Percentiles rank a stretch among this genome's conserved stretches.
phyloP scores from a whole-genome alignment of 257 asterid species.

The Haberlea rhodopensis region DNA sequence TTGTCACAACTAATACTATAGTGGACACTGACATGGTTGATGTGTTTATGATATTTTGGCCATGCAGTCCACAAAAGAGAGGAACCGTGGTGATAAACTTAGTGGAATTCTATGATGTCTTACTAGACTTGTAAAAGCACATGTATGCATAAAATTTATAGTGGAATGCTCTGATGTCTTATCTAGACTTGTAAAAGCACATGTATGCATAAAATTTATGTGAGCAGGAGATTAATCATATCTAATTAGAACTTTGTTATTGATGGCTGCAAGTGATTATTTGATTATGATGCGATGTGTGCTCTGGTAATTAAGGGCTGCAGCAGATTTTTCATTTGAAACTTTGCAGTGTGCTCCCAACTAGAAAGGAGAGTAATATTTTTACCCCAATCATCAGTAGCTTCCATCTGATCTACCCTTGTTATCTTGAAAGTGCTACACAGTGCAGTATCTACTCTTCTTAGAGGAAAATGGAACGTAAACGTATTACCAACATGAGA shows the following conservation, averaged over 20 bases:
- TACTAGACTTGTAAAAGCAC: no score
- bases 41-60: no score
- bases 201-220: no score
- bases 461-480: not conserved
- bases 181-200: no score
- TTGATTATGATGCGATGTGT: not conserved
- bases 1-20: not conserved
- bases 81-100: no score
- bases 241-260: not conserved
- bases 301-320: not conserved
- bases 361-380: not conserved
- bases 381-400: not conserved
- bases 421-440: not conserved
- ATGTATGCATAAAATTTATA: no score
- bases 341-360: not conserved
- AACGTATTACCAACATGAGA: no score
- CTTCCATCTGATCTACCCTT: not conserved
- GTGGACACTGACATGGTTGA: not conserved
- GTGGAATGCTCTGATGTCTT: no score
- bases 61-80: no score
- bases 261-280: not conserved
- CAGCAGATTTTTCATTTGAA: not conserved
- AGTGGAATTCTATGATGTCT: no score
- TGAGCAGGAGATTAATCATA: no score
- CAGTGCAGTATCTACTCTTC: not conserved